Conservation (phyloP, 78 protist genomes). For the Parvularia atlantis region DNA sequence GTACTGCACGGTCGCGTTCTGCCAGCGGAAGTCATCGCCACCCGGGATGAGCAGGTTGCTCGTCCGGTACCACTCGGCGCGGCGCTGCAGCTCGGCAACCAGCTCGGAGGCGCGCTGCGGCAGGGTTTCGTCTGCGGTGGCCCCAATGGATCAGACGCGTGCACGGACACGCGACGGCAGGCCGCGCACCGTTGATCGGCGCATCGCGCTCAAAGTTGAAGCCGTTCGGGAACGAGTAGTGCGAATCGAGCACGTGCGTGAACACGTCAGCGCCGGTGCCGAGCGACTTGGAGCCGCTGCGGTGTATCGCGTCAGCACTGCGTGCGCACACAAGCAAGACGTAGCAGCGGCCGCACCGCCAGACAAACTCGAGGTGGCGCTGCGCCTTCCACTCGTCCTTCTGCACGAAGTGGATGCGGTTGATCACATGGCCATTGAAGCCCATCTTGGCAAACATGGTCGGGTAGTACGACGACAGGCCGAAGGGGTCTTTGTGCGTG, state of each 20-base stretch:
- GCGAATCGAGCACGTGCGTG: slow-evolving; percentile 34
- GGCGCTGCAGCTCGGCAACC: background rate
- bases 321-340: too few relatives aligned
- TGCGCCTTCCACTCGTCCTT: background rate
- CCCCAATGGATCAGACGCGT: too few relatives aligned
- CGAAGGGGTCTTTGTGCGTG: slow-evolving; percentile 66
- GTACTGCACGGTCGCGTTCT: slow-evolving; percentile 19
- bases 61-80: slow-evolving; percentile 1
- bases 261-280: slow-evolving; percentile 21
- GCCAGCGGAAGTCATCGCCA: slow-evolving; percentile 52
- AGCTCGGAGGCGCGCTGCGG: too few relatives aligned
- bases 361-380: slow-evolving; percentile 54
- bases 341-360: too few relatives aligned
- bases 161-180: too few relatives aligned
- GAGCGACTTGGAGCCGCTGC: slow-evolving; percentile 9
- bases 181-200: too few relatives aligned
- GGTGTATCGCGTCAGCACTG: too few relatives aligned
- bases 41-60: slow-evolving; percentile 29
- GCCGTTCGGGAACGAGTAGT: slow-evolving; percentile 24
- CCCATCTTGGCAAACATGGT: slow-evolving; percentile 21
- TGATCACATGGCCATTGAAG: slow-evolving; percentile 42
- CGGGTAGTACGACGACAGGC: slow-evolving; percentile 40
- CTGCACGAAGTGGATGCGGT: slow-evolving; percentile 28
- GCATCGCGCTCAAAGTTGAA: background rate
- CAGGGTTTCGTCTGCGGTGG: too few relatives aligned